Evolutionary conservation across 441 rosid species (phyloP).

Genomic region (Corymbia citriodora): DNA sequence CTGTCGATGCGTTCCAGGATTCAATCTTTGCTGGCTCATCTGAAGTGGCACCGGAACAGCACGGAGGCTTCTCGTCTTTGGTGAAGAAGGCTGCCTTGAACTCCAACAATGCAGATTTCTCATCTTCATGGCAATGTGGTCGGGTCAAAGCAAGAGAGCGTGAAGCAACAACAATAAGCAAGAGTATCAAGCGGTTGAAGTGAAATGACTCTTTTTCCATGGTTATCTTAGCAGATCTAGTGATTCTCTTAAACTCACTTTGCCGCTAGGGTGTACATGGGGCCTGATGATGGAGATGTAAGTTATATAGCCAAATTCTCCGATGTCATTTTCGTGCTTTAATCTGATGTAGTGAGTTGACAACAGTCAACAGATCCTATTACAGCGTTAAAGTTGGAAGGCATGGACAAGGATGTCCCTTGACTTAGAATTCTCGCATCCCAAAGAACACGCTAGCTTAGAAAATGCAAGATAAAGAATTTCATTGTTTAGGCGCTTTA

Average conservation of each 20-base stretch:
- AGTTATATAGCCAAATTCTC: background rate
- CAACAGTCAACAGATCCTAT: too few species aligned
- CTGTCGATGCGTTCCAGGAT: background rate
- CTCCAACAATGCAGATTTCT: background rate
- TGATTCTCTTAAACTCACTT: background rate
- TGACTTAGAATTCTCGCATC: background rate
- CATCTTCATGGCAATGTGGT: background rate
- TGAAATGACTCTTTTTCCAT: background rate
- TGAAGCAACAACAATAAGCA: background rate
- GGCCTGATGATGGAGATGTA: background rate
- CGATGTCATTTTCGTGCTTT: background rate
- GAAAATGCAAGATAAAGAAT: background rate
- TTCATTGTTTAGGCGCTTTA: background rate
- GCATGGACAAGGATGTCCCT: background rate
- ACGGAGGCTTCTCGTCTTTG: rapidly evolving
- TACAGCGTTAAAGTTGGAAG: background rate
- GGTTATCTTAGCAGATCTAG: background rate
- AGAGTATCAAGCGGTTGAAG: background rate
- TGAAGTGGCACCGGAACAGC: rapidly evolving
- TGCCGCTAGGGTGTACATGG: background rate
- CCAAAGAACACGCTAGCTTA: background rate
- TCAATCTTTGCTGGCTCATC: background rate
- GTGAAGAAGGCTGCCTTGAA: background rate
- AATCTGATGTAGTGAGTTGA: too few species aligned
- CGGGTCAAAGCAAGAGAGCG: background rate